Base-by-base conservation (phyloP, 2,329 filamentous ascomycete genomes). In the Exophiala aquamarina region DNA sequence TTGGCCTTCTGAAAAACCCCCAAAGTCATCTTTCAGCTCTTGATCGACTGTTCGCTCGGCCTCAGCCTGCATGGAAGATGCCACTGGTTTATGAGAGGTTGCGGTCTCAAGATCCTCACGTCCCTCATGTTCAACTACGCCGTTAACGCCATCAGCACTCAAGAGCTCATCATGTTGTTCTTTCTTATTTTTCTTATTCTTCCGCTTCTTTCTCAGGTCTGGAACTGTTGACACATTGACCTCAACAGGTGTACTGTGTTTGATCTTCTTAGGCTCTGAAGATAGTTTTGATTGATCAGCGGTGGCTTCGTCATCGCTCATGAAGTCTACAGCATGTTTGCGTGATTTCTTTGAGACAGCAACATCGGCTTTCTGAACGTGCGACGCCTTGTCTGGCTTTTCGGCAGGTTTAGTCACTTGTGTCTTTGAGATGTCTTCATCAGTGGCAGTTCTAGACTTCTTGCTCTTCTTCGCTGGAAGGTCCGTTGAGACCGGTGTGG, bases 391-490 rank as follows among this genome's bases (percentile, higher is more conserved):
- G 6, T 26, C 23, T 11, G 23, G 11, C 23, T 26, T 26, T 11
- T 26, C 11, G 23, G 11, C 54, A 36, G 60, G 55, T 31, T 57
- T 55, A 13, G 58, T 15, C 5, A 55, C 36, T 17, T 48, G 39
- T 1, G 41, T 18, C 42, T 65, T 62, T 31, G 60, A 58, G 55
- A 62, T 65, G 49, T 70, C 68, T 49, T 62, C 39, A 21, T 63
- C 57, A 29, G 65, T 58, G 33, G 61, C 41, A 32, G 55, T 29
- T 53, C 68, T 69, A 47, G 59, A 57, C 41, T 56, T 58, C 32
- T 66, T 63, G 54, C 63, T 65, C 56, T 72, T 72, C 62, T 85
- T 86, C 19, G 82, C 81, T 62, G 78, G 78, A 18, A 51, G 35
- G 35, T 53, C 50, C 6, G 20, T 34, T 8, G 50, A 34, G 19